Evolutionary conservation across 306 rosid genomes (phyloP).

Genomic region (Crotalaria pallida): DNA sequence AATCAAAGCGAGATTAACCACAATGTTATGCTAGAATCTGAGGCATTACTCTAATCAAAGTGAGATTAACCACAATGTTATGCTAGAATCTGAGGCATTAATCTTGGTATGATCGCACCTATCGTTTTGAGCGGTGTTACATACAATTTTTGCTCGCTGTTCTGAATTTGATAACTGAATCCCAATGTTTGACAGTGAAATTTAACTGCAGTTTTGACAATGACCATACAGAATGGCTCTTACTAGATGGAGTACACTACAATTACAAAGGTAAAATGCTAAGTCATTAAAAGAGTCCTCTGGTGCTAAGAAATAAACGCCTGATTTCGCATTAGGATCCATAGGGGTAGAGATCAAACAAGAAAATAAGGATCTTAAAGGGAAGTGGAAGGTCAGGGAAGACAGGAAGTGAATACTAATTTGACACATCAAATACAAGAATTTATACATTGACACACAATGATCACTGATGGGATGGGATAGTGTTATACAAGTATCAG

Average conservation of each 20-base stretch:
- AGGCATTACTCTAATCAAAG: too few relatives aligned
- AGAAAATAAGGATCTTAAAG: background rate
- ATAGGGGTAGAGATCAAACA: background rate
- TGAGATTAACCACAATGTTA: too few relatives aligned
- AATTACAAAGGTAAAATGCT: background rate
- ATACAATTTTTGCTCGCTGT: background rate
- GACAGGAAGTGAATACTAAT: background rate
- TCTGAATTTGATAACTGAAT: background rate
- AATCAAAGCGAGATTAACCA: too few relatives aligned
- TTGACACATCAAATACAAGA: conserved; percentile 15
- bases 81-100: too few relatives aligned
- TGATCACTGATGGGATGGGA: conserved; percentile 30
- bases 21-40: too few relatives aligned
- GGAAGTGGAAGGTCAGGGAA: background rate
- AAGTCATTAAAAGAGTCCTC: background rate
- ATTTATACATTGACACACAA: conserved; percentile 36
- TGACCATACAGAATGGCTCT: background rate
- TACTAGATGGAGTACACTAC: background rate
- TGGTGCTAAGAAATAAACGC: background rate
- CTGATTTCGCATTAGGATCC: background rate
- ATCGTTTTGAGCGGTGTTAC: too few relatives aligned
- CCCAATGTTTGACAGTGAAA: background rate
- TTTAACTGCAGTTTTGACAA: background rate
- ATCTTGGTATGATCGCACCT: too few relatives aligned
- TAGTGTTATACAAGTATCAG: conserved; percentile 44